Evolutionary conservation across 163 green algal genomes (phyloP).

Genomic region (Chlorella variabilis): DNA sequence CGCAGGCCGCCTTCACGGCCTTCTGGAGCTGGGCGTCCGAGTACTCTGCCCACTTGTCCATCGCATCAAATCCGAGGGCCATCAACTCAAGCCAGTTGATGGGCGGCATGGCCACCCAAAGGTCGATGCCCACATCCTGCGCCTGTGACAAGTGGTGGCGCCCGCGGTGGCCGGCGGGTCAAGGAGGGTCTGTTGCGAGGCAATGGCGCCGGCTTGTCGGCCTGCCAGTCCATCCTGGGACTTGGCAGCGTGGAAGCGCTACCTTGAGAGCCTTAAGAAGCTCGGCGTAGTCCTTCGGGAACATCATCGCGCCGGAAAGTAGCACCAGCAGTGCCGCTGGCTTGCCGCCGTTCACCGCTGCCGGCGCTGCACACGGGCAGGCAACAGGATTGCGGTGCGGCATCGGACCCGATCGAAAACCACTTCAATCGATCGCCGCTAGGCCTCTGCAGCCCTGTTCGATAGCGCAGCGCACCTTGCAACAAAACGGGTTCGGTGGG

Average conservation of each 20-base stretch:
- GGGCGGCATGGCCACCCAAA: conserved; percentile 10
- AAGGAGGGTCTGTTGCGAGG: too few species aligned
- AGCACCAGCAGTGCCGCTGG: conserved; percentile 27
- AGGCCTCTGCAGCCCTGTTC: too few species aligned
- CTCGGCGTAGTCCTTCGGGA: conserved; percentile 29
- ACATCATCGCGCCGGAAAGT: conserved; percentile 10
- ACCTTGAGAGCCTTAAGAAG: conserved; percentile 21
- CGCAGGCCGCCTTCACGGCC: conserved; percentile 6
- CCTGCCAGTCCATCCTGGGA: too few species aligned
- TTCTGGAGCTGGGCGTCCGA: neutral
- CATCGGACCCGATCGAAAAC: too few species aligned
- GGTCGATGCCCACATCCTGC: neutral
- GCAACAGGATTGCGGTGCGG: too few species aligned
- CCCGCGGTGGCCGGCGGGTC: too few species aligned
- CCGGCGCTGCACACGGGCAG: too few species aligned
- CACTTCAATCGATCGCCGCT: too few species aligned
- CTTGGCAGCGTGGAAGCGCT: neutral
- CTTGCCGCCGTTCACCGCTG: neutral
- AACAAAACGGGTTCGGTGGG: too few species aligned
- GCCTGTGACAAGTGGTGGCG: too few species aligned
- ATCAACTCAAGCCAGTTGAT: conserved; percentile 21
- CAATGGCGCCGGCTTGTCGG: too few species aligned
- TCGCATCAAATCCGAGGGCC: neutral
- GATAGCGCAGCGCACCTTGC: too few species aligned
- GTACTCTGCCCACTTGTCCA: neutral